A percentile compares a stretch with the other conserved stretches of the same genome.
These are phyloP conservation scores for Ceratopteris richardii DNA, from an alignment of 75 land plant species.

Conservation along the genomic window DNA sequence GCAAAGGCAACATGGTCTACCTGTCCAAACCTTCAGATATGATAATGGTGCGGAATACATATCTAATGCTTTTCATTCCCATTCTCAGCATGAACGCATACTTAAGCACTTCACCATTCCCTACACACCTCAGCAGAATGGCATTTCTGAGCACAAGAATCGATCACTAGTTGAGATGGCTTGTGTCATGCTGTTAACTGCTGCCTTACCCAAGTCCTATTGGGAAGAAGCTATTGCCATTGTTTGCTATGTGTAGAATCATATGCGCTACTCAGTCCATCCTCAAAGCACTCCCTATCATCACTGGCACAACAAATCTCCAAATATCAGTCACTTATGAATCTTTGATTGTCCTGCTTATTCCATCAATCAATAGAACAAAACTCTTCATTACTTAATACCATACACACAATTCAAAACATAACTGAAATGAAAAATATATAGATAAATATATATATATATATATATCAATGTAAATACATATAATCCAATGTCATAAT, in stretches of 20 bases:
- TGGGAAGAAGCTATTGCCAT: slow-evolving; percentile 14
- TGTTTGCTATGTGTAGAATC: slow-evolving; percentile 14
- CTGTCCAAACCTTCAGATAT: not conserved
- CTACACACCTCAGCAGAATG: slow-evolving; percentile 16
- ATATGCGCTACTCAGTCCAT: too few species aligned
- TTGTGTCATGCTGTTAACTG: not conserved
- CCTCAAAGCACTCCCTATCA: too few species aligned
- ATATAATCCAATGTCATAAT: too few species aligned
- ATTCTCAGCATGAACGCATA: slow-evolving; percentile 5
- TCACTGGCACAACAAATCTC: too few species aligned
- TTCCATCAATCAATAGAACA: too few species aligned
- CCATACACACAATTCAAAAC: too few species aligned
- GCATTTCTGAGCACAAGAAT: not conserved
- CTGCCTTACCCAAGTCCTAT: not conserved
- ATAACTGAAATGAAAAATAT: too few species aligned
- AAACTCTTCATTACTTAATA: too few species aligned
- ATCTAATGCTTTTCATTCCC: not conserved
- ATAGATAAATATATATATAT: too few species aligned
- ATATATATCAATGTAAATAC: too few species aligned
- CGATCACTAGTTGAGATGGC: not conserved
- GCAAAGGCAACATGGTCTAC: not conserved
- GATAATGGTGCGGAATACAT: slow-evolving; percentile 1
- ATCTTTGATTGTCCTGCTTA: too few species aligned
- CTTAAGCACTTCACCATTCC: not conserved
- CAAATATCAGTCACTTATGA: too few species aligned